These are phyloP conservation scores for Aspergillus aculeatinus DNA, from an alignment of 2,329 filamentous ascomycete genomes.

Conservation along the genomic window DNA sequence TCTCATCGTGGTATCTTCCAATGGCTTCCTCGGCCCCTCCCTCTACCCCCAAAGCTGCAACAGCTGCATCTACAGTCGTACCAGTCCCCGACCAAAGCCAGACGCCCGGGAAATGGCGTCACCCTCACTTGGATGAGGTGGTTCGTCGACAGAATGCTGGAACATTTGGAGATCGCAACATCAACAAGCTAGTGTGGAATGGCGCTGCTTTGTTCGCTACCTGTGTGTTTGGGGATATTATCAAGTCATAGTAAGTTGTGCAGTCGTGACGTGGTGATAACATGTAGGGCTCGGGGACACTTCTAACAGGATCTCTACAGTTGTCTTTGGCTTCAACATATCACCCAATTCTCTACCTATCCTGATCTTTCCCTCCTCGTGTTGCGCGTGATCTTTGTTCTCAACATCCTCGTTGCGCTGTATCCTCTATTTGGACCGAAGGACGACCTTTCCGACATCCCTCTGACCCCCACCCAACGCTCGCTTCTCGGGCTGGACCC, in stretches of 20 bases:
- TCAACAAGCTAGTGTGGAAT: slow-evolving; percentile 70
- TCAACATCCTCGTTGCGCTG: slow-evolving; percentile 71
- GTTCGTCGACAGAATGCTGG: slow-evolving; percentile 73
- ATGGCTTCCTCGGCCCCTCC: slow-evolving; percentile 41
- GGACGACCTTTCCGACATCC: slow-evolving; percentile 84
- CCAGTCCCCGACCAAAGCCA: slow-evolving; percentile 34
- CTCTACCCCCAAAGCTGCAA: slow-evolving; percentile 39
- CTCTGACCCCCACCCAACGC: slow-evolving; percentile 85
- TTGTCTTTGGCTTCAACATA: slow-evolving; percentile 35
- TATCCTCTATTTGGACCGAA: slow-evolving; percentile 68
- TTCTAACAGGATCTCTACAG: slow-evolving; percentile 28
- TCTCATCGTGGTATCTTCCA: slow-evolving; percentile 14
- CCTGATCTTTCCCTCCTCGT: slow-evolving; percentile 52
- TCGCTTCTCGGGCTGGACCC: slow-evolving; percentile 78
- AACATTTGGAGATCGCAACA: slow-evolving; percentile 75
- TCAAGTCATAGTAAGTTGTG: slow-evolving; percentile 39
- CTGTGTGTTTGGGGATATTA: slow-evolving; percentile 45
- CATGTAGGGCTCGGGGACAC: neutral
- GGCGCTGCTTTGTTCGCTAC: slow-evolving; percentile 53
- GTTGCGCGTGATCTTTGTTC: slow-evolving; percentile 61
- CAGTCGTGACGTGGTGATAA: neutral
- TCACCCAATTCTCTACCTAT: slow-evolving; percentile 40
- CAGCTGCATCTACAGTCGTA: slow-evolving; percentile 25
- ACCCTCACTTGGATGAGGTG: slow-evolving; percentile 87
- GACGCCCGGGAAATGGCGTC: slow-evolving; percentile 77